These are phyloP conservation scores for Plantago major DNA, from an alignment of 257 asterid species.

Conservation along the genomic window DNA sequence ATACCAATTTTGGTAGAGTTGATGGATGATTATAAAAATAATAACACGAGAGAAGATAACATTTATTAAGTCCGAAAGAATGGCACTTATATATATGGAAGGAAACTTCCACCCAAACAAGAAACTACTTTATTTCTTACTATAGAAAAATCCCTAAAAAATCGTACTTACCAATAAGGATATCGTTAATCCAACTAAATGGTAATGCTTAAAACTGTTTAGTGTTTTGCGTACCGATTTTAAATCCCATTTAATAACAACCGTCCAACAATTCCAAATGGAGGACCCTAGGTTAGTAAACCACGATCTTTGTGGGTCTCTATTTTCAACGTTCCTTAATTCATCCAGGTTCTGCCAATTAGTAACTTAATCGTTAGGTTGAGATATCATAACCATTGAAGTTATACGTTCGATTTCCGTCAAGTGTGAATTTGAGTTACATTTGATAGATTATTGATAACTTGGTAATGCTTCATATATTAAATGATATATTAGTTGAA, in stretches of 20 bases:
- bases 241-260: background rate
- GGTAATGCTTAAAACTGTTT: background rate
- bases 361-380: too few species aligned
- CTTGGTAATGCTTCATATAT: too few species aligned
- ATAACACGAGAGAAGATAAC: too few species aligned
- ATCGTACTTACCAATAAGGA: background rate
- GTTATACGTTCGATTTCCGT: too few species aligned
- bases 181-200: conserved; percentile 10
- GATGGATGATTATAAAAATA: too few species aligned
- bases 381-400: too few species aligned
- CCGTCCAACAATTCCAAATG: conserved; percentile 17
- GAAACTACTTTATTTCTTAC: background rate
- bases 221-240: background rate
- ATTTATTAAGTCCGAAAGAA: too few species aligned
- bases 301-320: background rate
- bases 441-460: too few species aligned
- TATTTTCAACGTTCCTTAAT: background rate
- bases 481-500: too few species aligned
- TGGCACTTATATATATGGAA: background rate
- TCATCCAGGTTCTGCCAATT: too few species aligned
- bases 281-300: conserved; percentile 10
- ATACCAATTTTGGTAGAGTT: too few species aligned
- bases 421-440: too few species aligned
- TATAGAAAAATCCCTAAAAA: background rate
- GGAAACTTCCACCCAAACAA: background rate